Base-by-base conservation (phyloP, 352 stramenopile genomes). In the Phytophthora pluvialis region DNA sequence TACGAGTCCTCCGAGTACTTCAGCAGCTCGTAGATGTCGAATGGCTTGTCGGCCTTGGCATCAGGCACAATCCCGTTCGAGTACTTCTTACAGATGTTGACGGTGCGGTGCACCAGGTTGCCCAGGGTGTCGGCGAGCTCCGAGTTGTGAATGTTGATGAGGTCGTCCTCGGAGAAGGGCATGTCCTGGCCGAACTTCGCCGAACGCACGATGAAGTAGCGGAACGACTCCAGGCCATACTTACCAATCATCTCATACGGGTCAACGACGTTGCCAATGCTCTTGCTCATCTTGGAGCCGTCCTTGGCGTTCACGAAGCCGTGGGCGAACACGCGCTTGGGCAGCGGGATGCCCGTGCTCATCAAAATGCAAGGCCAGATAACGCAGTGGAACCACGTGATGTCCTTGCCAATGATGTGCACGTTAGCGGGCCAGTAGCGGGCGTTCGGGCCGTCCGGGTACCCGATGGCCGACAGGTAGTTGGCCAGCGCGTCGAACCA, bases 311-410 rank as follows among this genome's bases (percentile, higher is more conserved):
- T 95, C 79, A 98, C 98, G 79, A 98, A 99, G 46, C 96, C 97
- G 77, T 99, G 98, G 7, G 97, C 97, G 73, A 99, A 98, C 46
- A 99, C 82, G 18, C 88, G 81, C 74, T 97, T 94, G 2, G 97
- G 97, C 51, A 98, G 75, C 26, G 95, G 90, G 35, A 99, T 82
- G 26, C 83, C 97, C 29, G 95, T 93, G 56, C 90, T 98, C 94
- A 99, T 99, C 47, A 99, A 83, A 36, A 99, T 99, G 79, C 95
- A 99, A n/a, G 97, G 97, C 97, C 97, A 99, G 76, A 99, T 99
- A 12, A 99, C 93, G 26, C 93, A 91, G 85, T 99, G 98, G 75
- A 99, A 99, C 73, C 97, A 93, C 59, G 98, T 89, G 70, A 99
- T 99, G 81, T 99, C 98, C 84, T 99, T 99, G 44, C 97, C 87